Percentiles rank a stretch among this genome's conserved stretches.
These are phyloP conservation scores for Hyaloperonospora brassicae DNA, from an alignment of 352 stramenopile species.

Conservation along the genomic window DNA sequence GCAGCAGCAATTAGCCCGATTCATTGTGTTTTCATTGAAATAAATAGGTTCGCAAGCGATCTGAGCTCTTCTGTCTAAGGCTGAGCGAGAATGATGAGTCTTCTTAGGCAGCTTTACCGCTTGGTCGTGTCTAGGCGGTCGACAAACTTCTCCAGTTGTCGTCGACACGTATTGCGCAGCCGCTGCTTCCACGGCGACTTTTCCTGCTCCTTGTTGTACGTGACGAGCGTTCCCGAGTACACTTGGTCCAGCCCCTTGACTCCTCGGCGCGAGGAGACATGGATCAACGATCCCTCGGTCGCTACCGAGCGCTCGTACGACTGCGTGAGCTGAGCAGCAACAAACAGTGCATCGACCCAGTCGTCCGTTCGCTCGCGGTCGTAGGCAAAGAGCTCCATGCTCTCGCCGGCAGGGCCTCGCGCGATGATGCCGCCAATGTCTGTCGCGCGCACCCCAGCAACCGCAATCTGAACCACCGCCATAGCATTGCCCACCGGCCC, in stretches of 20 bases:
- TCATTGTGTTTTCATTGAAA: too few species aligned
- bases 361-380: conserved; percentile 38
- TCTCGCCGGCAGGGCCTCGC: conserved; percentile 45
- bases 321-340: conserved; percentile 48
- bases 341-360: conserved; percentile 61
- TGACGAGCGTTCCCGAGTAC: conserved; percentile 60
- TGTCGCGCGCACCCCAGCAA: conserved; percentile 41
- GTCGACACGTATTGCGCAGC: conserved; percentile 35
- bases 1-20: too few species aligned
- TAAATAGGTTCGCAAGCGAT: too few species aligned
- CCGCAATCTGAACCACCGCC: conserved; percentile 61
- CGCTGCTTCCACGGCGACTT: conserved; percentile 35
- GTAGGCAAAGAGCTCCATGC: conserved; percentile 73
- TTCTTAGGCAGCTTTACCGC: conserved; percentile 14
- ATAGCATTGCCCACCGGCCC: conserved; percentile 23
- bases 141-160: conserved; percentile 50
- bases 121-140: conserved; percentile 47
- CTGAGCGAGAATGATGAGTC: too few species aligned
- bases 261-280: conserved; percentile 16
- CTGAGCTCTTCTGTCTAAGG: too few species aligned
- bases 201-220: conserved; percentile 56
- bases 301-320: conserved; percentile 38
- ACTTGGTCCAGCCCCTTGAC: conserved; percentile 34
- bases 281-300: conserved; percentile 10
- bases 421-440: conserved; percentile 42